Evolutionary conservation across 768 basidiomycete genomes (phyloP), one percentile per base, ranked within the genome.

Genomic region (Leccinum olivaceopallidum): DNA sequence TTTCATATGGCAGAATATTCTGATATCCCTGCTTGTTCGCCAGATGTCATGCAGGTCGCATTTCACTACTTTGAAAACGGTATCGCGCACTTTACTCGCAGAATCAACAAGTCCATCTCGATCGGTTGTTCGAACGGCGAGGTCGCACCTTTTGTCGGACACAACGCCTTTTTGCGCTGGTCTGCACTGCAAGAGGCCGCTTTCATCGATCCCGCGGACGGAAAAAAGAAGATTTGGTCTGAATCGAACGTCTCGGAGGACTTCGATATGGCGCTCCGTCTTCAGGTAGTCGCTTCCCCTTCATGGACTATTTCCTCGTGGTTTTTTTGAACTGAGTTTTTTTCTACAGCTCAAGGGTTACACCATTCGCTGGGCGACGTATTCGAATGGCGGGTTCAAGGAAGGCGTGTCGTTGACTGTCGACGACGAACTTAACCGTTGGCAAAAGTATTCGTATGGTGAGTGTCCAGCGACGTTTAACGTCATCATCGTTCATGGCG

Each of bases 111-210:
- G 73, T 86, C 83, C 65, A 92, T 92, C 48, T 91, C 90, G 0
- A 83, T 92, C 76, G 84, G 85, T 16, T 86, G 85, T 68, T 86
- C 90, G 0, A 92, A 92, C 62, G 91, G 90, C 16, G 89, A 92
- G 68, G 80, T 92, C 1, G 72, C 72, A 2, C 90, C 91, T 4
- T 92, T 92, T 65, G 91, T 93, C 26, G 91, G 91, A 7, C 92
- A 94, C 73, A 92, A 94, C 58, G 92, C 92, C 10, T 96, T 95
- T 75, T 77, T 95, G 42, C 85, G 93, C 28, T 96, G 94, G 94
- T 85, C 86, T 3, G 93, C 94, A 1, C 77, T 95, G n/a, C 94
- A 95, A 72, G 94, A 94, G 54, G 90, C 91, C 0, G 83, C 89
- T 9, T 90, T 90, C 63, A 67, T 87, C 42, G 90, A 94, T 66